Evolutionary conservation across 1,284 basidiomycete genomes (phyloP), one percentile per base, ranked within the genome.

Genomic region (Ustilago nuda): DNA sequence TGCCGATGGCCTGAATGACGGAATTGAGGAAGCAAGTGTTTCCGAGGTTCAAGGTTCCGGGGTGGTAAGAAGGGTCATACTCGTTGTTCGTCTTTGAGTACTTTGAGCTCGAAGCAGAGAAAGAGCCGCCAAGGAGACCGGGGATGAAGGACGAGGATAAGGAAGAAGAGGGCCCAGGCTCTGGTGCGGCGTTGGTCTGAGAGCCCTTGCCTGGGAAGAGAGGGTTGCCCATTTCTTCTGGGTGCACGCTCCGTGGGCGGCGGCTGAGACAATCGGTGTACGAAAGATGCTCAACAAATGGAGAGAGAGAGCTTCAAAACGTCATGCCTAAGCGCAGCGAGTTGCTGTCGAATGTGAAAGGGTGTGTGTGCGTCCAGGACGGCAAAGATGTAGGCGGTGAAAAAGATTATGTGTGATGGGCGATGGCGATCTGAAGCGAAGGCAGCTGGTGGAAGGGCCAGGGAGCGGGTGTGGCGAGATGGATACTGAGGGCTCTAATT

Each of bases 21-120:
- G 93, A 94, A 87, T 95, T 95, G 90, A 95, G 92, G 87, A 94
- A 95, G 87, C 94, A 95, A 0, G 93, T 94, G 87, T 95, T 95
- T 51, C 93, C 93, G 87, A 94, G 92, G 85, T 94, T 94, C 76
- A 92, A 86, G 39, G 94, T 89, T 1, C 93, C 93, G 4, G 92
- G 66, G 39, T 82, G 81, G n/a, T 58, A 63, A 52, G 77, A 75
- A 27, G 74, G 68, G 56, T 80, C 79, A 56, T 66, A 76, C 37
- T 84, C 86, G 69, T 81, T 84, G 72, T 83, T 83, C 39, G 81
- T 82, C 65, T 78, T 84, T 37, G 84, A 0, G 91, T 91, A 82
- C 93, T 94, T 33, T 91, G 93, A 1, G 89, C 87, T 0, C 90
- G 89, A 85, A 94, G 97, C 87, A 95, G 93, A 87, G 96, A 99